Base-by-base conservation (phyloP, 805 yeast species). In the Komagataella pseudopastoris region DNA sequence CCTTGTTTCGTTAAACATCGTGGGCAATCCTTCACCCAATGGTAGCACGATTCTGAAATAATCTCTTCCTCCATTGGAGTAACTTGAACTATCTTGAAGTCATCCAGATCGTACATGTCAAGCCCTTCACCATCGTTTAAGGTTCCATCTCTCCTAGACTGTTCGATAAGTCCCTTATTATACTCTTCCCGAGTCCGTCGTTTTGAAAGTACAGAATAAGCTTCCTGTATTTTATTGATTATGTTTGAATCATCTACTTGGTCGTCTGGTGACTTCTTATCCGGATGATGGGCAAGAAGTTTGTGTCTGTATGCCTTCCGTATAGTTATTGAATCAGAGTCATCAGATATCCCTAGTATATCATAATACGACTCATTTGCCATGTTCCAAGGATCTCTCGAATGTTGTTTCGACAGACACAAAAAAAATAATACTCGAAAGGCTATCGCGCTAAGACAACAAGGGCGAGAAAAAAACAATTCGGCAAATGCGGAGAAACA, bases 211-310 rank as follows among this genome's bases (percentile, higher is more conserved):
- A 73, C 69, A n/a, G 65, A 59, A 58, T 85, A 89, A 0, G 97
- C 96, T 20, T 63, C 66, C 56, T 83, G 76, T 30, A 89, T 71
- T 22, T 66, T 65, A 52, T 76, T 68, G 6, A 81, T 65, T 30
- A 30, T 30, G 39, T 8, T 30, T 30, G 14, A 3, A 30, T 30
- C 39, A 10, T 30, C 39, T 4, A 68, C 54, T 43, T 59, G 59
- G 17, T 53, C 36, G 3, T 54, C 47, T 18, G 51, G 51, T 44
- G 30, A 30, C n/a, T 46, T 49, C 58, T 89, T 90, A 62, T 91
- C 98, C 1, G 98, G 98, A 63, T 91, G 98, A 2, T 76, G 63
- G 3, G 63, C 60, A 1, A 91, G 68, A 6, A 91, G 71, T 14
- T 75, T 75, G 39, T 63, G 67, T 52, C 74, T 76, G 62, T 90